These are phyloP conservation scores for Hordeum vulgare DNA, from an alignment of 176 grass and related monocot genomes.

Conservation along the genomic window MorexV3_pseudomolecules_assembly NC_058518.1:458369157-458369656, in stretches of 20 bases:
- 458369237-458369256: background rate
- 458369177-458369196: background rate
- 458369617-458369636: conserved; percentile 57
- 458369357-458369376: background rate
- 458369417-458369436: background rate
- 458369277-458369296: background rate
- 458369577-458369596: conserved; percentile 4
- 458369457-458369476: background rate
- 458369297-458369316: background rate
- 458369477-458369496: background rate
- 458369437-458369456: background rate
- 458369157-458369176: background rate
- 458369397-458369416: background rate
- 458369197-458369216: background rate
- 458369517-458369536: too few species aligned
- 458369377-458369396: background rate
- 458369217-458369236: background rate
- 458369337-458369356: background rate
- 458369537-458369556: too few species aligned
- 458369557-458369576: background rate
- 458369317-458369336: background rate
- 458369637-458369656: conserved; percentile 94
- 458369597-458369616: conserved; percentile 55
- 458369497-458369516: too few species aligned
- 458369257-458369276: background rate